phyloP scores from a whole-genome alignment of 2,329 filamentous ascomycete genomes.

The Davidsoniella australis region DNA sequence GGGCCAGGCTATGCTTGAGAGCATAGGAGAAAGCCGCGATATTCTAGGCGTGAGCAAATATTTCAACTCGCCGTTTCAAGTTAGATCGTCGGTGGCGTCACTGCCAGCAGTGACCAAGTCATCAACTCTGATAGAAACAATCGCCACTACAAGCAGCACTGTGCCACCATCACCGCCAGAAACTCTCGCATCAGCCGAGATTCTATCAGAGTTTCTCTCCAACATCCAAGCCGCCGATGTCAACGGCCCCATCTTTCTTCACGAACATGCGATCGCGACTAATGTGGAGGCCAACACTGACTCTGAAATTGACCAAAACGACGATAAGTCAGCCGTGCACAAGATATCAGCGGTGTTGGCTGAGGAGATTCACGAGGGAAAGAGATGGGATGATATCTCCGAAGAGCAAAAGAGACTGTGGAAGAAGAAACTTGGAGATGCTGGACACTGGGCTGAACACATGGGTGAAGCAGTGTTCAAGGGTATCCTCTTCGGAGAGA shows the following conservation, averaged over 20 bases:
- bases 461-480: conserved; percentile 64
- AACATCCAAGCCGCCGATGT: conserved; percentile 6
- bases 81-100: conserved; percentile 6
- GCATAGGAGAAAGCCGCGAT: conserved; percentile 39
- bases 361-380: conserved; percentile 33
- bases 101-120: conserved; percentile 5
- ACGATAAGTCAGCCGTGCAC: neutral
- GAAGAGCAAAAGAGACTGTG: conserved; percentile 46
- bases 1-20: conserved; percentile 47
- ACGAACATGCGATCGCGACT: neutral
- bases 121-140: neutral
- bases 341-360: conserved; percentile 24
- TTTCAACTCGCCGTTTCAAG: conserved; percentile 9
- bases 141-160: neutral
- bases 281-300: neutral
- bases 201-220: conserved; percentile 5
- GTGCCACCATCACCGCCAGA: neutral
- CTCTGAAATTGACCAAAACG: neutral
- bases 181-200: neutral
- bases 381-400: conserved; percentile 54
- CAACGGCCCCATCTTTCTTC: conserved; percentile 6
- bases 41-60: conserved; percentile 21
- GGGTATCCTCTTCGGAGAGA: conserved; percentile 60
- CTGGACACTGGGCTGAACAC: conserved; percentile 62
- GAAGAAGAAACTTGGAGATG: conserved; percentile 49